phyloP scores from a whole-genome alignment of 116 monocot species.

The Thalassia testudinum region DNA sequence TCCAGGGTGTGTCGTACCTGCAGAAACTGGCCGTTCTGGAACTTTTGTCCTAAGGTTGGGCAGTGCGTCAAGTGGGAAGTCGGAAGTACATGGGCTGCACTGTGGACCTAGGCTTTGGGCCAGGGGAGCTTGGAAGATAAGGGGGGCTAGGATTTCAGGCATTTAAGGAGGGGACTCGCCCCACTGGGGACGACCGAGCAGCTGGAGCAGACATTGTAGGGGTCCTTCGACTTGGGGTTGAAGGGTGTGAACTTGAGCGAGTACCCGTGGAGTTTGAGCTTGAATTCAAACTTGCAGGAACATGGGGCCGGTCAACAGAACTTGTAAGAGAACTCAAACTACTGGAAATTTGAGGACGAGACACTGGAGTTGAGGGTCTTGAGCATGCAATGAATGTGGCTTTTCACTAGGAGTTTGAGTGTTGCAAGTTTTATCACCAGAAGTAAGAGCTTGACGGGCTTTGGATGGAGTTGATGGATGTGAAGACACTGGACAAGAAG shows the following conservation, averaged over 20 bases:
- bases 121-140: constrained; percentile 41
- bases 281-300: constrained; percentile 12
- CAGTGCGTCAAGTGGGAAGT: constrained; percentile 47
- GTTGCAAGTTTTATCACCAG: constrained; percentile 17
- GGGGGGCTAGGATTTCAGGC: constrained; percentile 4
- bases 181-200: constrained; percentile 37
- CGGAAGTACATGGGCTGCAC: constrained; percentile 28
- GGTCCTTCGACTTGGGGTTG: constrained; percentile 42
- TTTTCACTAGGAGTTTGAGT: too few relatives aligned
- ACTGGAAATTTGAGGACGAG: constrained; percentile 19
- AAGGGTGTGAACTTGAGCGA: constrained; percentile 19
- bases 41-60: constrained; percentile 65
- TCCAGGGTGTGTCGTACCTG: constrained; percentile 46
- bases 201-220: constrained; percentile 5
- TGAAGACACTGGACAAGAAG: constrained; percentile 19
- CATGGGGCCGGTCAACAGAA: constrained; percentile 19
- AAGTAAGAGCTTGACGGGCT: constrained; percentile 6
- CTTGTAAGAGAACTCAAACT: constrained; percentile 24
- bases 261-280: constrained; percentile 11
- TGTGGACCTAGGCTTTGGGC: constrained; percentile 26
- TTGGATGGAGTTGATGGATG: constrained; percentile 38
- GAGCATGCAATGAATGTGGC: constrained; percentile 20
- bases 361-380: constrained; percentile 63
- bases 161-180: constrained; percentile 12
- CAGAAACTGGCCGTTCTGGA: constrained; percentile 55